These are phyloP conservation scores for Trametes cinnabarina DNA, from an alignment of 768 basidiomycete genomes.

Conservation along the genomic window DNA sequence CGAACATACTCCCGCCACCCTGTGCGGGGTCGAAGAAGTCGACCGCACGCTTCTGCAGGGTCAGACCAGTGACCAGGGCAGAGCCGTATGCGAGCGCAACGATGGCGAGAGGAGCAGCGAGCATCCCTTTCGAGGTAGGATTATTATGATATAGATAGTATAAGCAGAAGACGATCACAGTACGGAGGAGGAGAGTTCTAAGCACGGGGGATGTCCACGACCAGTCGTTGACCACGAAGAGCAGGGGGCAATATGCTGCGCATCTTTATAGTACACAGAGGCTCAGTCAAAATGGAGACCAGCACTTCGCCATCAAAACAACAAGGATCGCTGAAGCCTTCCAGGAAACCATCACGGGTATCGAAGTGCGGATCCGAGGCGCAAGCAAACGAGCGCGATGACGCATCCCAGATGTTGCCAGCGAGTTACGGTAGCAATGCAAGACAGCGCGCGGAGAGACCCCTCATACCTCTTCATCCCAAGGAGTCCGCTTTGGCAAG, in stretches of 20 bases:
- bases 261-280: background rate
- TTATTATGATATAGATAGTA: too few relatives aligned
- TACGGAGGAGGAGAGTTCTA: background rate
- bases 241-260: background rate
- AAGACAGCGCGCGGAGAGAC: too few relatives aligned
- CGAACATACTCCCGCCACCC: slow-evolving; percentile 43
- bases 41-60: slow-evolving; percentile 14
- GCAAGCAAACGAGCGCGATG: background rate
- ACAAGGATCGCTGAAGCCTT: background rate
- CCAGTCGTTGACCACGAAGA: slow-evolving; percentile 8
- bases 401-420: background rate
- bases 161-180: background rate
- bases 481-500: too few relatives aligned
- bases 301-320: background rate
- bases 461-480: too few relatives aligned
- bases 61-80: slow-evolving; percentile 1
- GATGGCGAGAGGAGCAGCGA: background rate
- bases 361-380: background rate
- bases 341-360: slow-evolving; percentile 3
- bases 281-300: background rate
- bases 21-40: slow-evolving; percentile 35
- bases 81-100: slow-evolving; percentile 3
- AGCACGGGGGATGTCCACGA: slow-evolving; percentile 1
- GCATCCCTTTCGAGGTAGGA: too few relatives aligned
- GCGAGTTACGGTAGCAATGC: too few relatives aligned